Evolutionary conservation across 2,329 filamentous ascomycete species (phyloP).

Genomic region (Leptographium lundbergii): DNA sequence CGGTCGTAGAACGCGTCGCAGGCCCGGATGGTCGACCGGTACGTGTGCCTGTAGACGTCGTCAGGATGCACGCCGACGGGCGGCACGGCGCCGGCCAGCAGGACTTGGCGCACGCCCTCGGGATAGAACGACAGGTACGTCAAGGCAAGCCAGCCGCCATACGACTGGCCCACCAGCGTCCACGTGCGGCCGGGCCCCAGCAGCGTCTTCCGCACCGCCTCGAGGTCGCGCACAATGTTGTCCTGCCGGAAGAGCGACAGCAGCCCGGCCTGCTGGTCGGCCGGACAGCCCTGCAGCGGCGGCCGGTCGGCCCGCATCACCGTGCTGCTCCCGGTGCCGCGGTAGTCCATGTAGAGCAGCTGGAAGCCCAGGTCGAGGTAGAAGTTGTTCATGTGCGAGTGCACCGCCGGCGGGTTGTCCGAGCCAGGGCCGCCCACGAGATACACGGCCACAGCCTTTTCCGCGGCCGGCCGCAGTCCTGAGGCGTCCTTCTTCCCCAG

Average conservation of each 20-base stretch:
- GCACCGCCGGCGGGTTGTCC: constrained; percentile 19
- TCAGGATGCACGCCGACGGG: constrained; percentile 48
- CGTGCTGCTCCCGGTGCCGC: constrained; percentile 56
- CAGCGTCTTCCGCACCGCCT: constrained; percentile 52
- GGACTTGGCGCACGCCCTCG: constrained; percentile 47
- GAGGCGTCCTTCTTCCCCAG: not conserved
- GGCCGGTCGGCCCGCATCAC: constrained; percentile 45
- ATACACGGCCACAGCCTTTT: constrained; percentile 31
- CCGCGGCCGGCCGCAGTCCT: not conserved
- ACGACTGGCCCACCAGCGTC: constrained; percentile 59
- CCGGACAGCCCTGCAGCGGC: constrained; percentile 18
- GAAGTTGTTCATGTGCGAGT: constrained; percentile 34
- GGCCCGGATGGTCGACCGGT: constrained; percentile 40
- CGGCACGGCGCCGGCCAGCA: constrained; percentile 54
- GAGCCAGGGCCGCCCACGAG: constrained; percentile 60
- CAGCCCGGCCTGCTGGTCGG: not conserved
- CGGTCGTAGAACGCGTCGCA: constrained; percentile 54
- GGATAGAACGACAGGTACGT: constrained; percentile 59
- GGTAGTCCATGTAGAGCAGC: constrained; percentile 56
- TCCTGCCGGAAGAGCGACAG: constrained; percentile 50
- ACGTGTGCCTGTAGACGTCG: constrained; percentile 47
- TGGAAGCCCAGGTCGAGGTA: constrained; percentile 55
- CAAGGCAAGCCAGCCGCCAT: constrained; percentile 60
- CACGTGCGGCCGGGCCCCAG: constrained; percentile 38
- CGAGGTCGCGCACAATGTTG: constrained; percentile 60